Base-by-base conservation (phyloP, 192 early-diverging fungal genomes). In the Oehlia diaphana region DNA sequence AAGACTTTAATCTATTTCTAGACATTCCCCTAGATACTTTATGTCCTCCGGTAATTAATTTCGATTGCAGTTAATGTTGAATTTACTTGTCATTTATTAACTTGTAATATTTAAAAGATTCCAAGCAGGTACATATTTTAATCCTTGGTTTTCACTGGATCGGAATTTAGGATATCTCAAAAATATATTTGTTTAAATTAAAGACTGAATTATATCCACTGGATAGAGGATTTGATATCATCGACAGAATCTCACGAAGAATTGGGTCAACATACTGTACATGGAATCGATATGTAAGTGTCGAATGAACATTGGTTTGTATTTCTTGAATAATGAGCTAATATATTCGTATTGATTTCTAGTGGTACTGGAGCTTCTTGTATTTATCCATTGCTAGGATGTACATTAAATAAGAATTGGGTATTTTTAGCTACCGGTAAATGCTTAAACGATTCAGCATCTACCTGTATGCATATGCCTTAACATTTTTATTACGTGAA, bases 291-390 rank as follows among this genome's bases (percentile, higher is more conserved):
- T 76, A 91, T 92, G 92, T 93, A 86, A 67, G 89, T 74, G 10
- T 31, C 2, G 16, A 19, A 33, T 31, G 13, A 28, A 26, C 33
- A 14, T 58, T 12, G 14, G 9, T 3, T 3, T 49, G 16, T 72
- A 47, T 49, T 21, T 58, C 6, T 23, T n/a, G 44, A 79, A 5
- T 28, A 63, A 65, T 69, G 6, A 70, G 8, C 19, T 58, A 74
- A 58, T 58, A 58, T 58, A 61, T 19, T 16, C 28, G 6, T 79
- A 12, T 21, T 74, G 16, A 50, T 21, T 14, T 37, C 12, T 74
- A 94, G 92, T 73, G 96, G 96, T 14, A 93, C 93, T 9, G 96
- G 96, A 0, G 93, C 96, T 0, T 96, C 95, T 6, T 96, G 95
- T 71, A 96, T 98, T 8, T 98, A 98, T 81, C 95, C 96, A 3